Percentiles rank a stretch among this genome's conserved stretches.
phyloP scores from a whole-genome alignment of 495 filamentous ascomycete genomes.

The Xylaria palmicola region DNA sequence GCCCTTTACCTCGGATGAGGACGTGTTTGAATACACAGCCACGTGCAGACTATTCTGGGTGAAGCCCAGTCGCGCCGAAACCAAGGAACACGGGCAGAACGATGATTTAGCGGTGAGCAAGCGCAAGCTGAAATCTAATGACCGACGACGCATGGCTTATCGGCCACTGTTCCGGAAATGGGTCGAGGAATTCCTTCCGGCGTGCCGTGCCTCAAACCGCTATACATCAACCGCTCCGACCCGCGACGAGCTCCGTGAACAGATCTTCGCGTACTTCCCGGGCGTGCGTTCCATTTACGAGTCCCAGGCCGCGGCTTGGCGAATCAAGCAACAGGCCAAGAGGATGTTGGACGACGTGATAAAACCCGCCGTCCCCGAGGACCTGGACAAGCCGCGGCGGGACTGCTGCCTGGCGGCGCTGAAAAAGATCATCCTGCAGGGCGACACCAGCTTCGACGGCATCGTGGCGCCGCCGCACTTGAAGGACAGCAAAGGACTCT shows the following conservation, averaged over 20 bases:
- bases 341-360: slow-evolving; percentile 34
- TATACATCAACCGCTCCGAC: slow-evolving; percentile 21
- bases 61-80: neutral
- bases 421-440: slow-evolving; percentile 39
- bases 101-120: slow-evolving; percentile 19
- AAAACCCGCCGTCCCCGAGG: slow-evolving; percentile 31
- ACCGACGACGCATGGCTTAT: slow-evolving; percentile 45
- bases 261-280: slow-evolving; percentile 37
- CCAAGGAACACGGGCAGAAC: slow-evolving; percentile 17
- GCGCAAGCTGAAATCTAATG: slow-evolving; percentile 49
- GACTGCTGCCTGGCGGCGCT: slow-evolving; percentile 29
- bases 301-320: slow-evolving; percentile 26
- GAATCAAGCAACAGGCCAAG: slow-evolving; percentile 23
- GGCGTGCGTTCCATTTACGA: slow-evolving; percentile 27
- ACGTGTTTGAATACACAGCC: slow-evolving; percentile 55
- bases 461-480: slow-evolving; percentile 18
- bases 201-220: slow-evolving; percentile 32
- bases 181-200: slow-evolving; percentile 55
- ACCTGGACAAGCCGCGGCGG: slow-evolving; percentile 18
- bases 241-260: slow-evolving; percentile 30
- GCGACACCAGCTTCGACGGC: slow-evolving; percentile 31
- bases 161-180: slow-evolving; percentile 51
- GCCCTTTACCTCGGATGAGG: slow-evolving; percentile 49
- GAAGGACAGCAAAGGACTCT: slow-evolving; percentile 36
- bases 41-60: slow-evolving; percentile 55